Evolutionary conservation across 1,139 yeast species (phyloP), one percentile per base, ranked within the genome.

Genomic region (Suhomyces chickasaworum): DNA sequence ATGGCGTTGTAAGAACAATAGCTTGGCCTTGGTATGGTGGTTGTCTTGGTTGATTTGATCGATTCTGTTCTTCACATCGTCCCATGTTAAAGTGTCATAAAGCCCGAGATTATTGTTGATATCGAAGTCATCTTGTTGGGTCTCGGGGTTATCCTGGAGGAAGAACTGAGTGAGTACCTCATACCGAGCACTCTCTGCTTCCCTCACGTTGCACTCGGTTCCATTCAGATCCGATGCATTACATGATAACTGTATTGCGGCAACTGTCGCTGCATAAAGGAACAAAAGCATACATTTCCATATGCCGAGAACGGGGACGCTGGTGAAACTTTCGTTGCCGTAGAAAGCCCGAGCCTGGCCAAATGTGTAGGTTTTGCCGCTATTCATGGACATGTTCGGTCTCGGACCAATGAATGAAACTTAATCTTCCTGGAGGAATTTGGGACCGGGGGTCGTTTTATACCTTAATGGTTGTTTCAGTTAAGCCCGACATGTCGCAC

Each of bases 1-100:
- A 47, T 73, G 78, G 51, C 78, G 62, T 38, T 69, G 75, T 12
- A 69, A 52, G 31, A 68, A 68, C 13, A 73, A 52, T n/a, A 72
- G 53, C 47, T 71, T 72, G 42, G 45, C 51, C 23, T 42, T 35
- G 25, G 31, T 27, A 7, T 20, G 22, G 7, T 13, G 31, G 12
- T 8, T 29, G 15, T 45, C 30, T 3, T 9, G 15, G 45, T 54
- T 54, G 39, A 44, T 30, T 5, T 30, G 42, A 2, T 31, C 8
- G n/a, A 54, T 21, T 7, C 51, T 42, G n/a, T 37, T 16, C 4
- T 45, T 41, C 5, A 55, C 41, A 36, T 54, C 45, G 16, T 46
- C 33, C 69, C 69, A 65, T 1, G 60, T 46, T 10, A 44, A 46
- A 29, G 50, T 48, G 22, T 45, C 25, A 18, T 57, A 45, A 17